phyloP scores from a whole-genome alignment of 75 land plant species.

The Cunninghamia lanceolata region DNA sequence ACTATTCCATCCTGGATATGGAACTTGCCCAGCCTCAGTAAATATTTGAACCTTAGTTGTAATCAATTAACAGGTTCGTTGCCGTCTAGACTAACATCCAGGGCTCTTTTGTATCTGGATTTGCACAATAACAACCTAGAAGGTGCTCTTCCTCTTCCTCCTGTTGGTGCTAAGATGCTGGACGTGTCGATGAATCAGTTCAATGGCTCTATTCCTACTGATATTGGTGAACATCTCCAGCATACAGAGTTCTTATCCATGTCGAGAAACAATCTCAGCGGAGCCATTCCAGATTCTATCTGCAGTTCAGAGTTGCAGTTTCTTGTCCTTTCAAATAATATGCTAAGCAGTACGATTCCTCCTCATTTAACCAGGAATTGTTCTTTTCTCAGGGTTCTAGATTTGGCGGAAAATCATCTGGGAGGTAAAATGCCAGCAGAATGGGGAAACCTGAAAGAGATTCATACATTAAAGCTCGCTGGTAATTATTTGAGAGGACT shows the following conservation, averaged over 20 bases:
- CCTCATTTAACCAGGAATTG: conserved; percentile 4
- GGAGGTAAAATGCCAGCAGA: conserved; percentile 23
- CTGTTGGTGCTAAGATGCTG: neutral
- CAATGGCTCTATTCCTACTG: neutral
- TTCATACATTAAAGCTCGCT: neutral
- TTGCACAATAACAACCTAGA: neutral
- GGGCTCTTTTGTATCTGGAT: neutral
- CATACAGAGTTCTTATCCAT: neutral
- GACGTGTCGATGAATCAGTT: neutral
- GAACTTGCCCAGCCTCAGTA: no score
- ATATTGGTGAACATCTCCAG: neutral
- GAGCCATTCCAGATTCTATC: conserved; percentile 7
- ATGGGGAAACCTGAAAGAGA: neutral
- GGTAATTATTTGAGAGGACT: neutral
- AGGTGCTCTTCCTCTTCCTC: neutral
- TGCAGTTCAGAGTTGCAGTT: neutral
- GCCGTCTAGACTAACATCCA: no score
- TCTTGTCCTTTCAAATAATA: neutral
- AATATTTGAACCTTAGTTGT: no score
- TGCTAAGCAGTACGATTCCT: conserved; percentile 8
- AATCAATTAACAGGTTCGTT: no score
- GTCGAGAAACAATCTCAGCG: conserved; percentile 6
- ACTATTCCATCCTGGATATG: no score
- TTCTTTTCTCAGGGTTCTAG: neutral
- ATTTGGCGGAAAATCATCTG: conserved; percentile 12